Percentiles rank a stretch among this genome's conserved stretches.
Conservation (phyloP, 345 rosid species). For the Eucalyptus coolabah region DNA sequence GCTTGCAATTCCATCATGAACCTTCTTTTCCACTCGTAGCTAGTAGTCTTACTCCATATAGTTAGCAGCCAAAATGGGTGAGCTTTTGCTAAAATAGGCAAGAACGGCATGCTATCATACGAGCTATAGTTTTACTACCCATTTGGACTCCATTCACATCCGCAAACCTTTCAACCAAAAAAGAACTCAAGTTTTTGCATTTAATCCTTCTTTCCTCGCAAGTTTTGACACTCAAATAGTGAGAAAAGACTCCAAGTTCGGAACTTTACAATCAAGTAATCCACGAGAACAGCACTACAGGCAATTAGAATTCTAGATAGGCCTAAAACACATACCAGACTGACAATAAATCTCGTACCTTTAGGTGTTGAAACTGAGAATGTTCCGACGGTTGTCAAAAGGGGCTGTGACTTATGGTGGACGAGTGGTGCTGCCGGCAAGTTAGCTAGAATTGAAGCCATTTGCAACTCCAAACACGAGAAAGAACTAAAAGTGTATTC, state of each 20-base stretch:
- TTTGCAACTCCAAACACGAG: not conserved
- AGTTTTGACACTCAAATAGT: not conserved
- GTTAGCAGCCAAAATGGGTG: not conserved
- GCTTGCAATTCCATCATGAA: not conserved
- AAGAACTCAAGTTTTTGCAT: not conserved
- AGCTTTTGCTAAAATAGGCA: not conserved
- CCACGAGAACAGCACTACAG: not conserved
- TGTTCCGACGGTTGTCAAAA: not conserved
- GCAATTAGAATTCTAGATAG: not conserved
- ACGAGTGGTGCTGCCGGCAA: conserved; percentile 25
- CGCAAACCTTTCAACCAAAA: not conserved
- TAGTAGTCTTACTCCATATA: not conserved
- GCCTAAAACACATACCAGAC: not conserved
- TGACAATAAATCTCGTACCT: conserved; percentile 11
- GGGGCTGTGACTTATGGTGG: conserved; percentile 22
- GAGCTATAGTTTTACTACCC: not conserved
- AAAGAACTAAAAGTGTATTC: not conserved
- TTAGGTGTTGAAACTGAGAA: conserved; percentile 9
- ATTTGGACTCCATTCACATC: not conserved
- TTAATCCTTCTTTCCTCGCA: not conserved
- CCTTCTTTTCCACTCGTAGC: not conserved
- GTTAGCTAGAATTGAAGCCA: conserved; percentile 54
- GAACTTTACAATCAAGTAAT: not conserved
- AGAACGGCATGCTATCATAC: not conserved
- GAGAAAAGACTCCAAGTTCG: not conserved